Conservation (phyloP, 73 alveolate species). For the Tetrahymena thermophila region DNA sequence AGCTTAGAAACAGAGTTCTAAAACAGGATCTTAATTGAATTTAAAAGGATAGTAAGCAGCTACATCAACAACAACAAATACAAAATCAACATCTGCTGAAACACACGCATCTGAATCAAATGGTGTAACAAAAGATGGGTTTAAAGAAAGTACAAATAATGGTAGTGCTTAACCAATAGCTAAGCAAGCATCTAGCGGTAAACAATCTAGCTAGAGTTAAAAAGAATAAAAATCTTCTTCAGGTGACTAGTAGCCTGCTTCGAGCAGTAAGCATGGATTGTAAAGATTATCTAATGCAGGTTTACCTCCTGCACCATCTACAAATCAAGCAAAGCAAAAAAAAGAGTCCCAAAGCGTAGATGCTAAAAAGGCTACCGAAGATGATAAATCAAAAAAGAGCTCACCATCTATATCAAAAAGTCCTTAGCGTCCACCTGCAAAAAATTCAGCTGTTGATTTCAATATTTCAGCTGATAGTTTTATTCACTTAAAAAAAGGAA, state of each 20-base stretch:
- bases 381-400: neutral
- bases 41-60: neutral
- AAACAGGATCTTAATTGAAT: neutral
- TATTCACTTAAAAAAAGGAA: constrained; percentile 27
- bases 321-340: neutral
- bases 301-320: neutral
- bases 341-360: neutral
- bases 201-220: neutral
- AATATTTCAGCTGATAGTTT: constrained; percentile 10
- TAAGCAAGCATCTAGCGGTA: neutral
- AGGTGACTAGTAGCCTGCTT: neutral
- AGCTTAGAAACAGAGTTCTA: neutral
- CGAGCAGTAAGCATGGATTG: neutral
- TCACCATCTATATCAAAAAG: neutral
- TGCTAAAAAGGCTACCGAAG: neutral
- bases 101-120: neutral
- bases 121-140: neutral
- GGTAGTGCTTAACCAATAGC: neutral
- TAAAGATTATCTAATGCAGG: neutral
- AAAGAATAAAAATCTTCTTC: neutral
- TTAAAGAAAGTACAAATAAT: neutral
- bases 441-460: neutral
- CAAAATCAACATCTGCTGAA: neutral
- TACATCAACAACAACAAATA: neutral
- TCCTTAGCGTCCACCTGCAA: neutral